These are phyloP conservation scores for Aquilaria agallochum DNA, from an alignment of 441 rosid genomes.

Conservation along the genomic window DNA sequence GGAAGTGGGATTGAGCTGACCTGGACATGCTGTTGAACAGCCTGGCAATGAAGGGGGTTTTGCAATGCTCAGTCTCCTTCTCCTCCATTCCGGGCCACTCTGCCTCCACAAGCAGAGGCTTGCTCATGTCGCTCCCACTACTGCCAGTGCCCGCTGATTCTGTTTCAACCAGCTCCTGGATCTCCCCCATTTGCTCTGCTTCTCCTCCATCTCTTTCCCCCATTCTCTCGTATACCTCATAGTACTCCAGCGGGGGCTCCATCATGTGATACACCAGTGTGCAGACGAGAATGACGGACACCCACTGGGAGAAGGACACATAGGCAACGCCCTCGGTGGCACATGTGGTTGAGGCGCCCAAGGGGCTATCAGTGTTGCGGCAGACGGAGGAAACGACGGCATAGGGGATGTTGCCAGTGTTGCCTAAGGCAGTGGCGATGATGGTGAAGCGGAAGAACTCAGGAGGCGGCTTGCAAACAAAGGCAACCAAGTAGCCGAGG, in stretches of 20 bases:
- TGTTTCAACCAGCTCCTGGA: constrained; percentile 10
- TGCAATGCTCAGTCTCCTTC: constrained; percentile 28
- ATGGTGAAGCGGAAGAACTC: constrained; percentile 31
- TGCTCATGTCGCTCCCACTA: constrained; percentile 9
- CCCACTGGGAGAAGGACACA: constrained; percentile 36
- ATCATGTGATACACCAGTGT: constrained; percentile 40
- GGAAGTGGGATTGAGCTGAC: constrained; percentile 4
- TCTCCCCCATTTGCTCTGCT: constrained; percentile 6
- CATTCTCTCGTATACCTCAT: constrained; percentile 15
- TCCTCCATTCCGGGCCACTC: constrained; percentile 37
- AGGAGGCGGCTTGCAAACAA: constrained; percentile 27
- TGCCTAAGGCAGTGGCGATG: constrained; percentile 32
- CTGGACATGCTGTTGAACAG: constrained; percentile 18
- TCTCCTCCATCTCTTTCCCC: neutral
- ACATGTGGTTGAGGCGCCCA: constrained; percentile 17
- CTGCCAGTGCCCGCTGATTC: neutral
- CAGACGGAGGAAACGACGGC: constrained; percentile 29
- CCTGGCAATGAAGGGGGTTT: constrained; percentile 27
- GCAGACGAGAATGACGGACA: constrained; percentile 28
- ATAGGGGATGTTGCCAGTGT: constrained; percentile 30
- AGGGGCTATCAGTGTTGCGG: constrained; percentile 19
- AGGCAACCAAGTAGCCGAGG: constrained; percentile 23
- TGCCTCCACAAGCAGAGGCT: constrained; percentile 32
- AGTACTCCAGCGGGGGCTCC: constrained; percentile 34
- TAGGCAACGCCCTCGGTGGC: constrained; percentile 25